These are phyloP conservation scores for Candida piceae DNA, from an alignment of 805 yeast genomes.

Conservation along the genomic window DNA sequence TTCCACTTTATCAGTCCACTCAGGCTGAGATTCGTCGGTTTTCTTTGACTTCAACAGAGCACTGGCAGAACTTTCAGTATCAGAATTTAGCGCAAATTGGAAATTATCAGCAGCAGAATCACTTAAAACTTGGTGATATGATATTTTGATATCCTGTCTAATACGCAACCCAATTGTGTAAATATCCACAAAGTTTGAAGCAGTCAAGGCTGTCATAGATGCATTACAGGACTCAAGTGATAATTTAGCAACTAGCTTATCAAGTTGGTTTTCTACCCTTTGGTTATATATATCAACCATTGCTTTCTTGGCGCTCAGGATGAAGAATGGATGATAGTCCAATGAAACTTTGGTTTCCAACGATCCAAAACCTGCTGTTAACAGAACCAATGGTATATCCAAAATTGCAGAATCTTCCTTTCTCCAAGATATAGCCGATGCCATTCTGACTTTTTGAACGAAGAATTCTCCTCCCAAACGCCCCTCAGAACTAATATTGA, in stretches of 20 bases:
- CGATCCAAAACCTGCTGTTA: constrained; percentile 51
- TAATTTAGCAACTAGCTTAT: constrained; percentile 51
- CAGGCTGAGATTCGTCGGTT: neutral
- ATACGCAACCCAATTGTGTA: constrained; percentile 65
- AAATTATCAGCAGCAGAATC: constrained; percentile 40
- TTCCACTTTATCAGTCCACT: constrained; percentile 6
- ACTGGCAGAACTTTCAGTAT: neutral
- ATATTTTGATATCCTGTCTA: constrained; percentile 63
- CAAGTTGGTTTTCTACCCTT: constrained; percentile 48
- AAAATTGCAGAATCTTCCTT: constrained; percentile 35
- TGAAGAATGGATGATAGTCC: constrained; percentile 81
- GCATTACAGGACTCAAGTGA: constrained; percentile 50
- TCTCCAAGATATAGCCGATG: constrained; percentile 72
- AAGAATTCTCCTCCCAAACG: constrained; percentile 71
- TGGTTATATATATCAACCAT: constrained; percentile 64
- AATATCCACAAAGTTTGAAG: constrained; percentile 77
- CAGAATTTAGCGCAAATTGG: neutral
- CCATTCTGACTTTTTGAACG: constrained; percentile 44
- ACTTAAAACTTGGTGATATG: constrained; percentile 69
- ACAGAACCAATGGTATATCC: constrained; percentile 62
- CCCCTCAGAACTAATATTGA: constrained; percentile 59
- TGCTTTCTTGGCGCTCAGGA: constrained; percentile 46
- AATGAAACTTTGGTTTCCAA: constrained; percentile 62
- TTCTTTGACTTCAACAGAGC: constrained; percentile 1
- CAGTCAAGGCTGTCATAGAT: constrained; percentile 78